Base-by-base conservation (phyloP, 2,329 filamentous ascomycete species). In the Cladosporium oxysporum region DNA sequence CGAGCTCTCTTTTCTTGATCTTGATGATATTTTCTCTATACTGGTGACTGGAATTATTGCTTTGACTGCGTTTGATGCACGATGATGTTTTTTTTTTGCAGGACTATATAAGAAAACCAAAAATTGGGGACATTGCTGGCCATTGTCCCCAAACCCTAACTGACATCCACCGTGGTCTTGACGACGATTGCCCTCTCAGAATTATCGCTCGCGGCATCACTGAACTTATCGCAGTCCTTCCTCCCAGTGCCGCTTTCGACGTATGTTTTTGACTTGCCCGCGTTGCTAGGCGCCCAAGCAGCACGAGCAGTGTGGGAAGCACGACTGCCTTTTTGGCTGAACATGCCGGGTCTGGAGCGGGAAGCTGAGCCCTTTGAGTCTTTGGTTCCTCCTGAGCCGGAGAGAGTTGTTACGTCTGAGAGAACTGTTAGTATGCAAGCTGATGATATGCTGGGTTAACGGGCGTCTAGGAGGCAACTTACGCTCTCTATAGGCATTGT, bases 141-240 rank as follows among this genome's bases (percentile, higher is more conserved):
- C 37, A 41, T 41, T 41, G 37, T 5, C 5, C 37, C 16, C 35
- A 10, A n/a, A 44, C 10, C 18, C 41, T 44, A 44, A 14, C 41
- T 31, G 26, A 63, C 35, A 33, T 63, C 50, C 3, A 62, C 50
- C 14, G 58, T 66, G 35, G 37, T 50, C 58, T 66, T 61, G 23
- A 66, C 58, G 16, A 61, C 58, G 26, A 66, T 61, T 8, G 58
- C 58, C 10, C 58, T 55, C 28, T 61, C 58, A 5, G 59, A 66
- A 5, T 62, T 62, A 52, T 67, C 58, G 50, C 62, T 72, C 35
- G 69, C 71, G n/a, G 65, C 67, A 60, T 72, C 70, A 8, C 41
- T 47, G n/a, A 47, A 47, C 4, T 47, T 47, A 10, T 47, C 41
- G 10, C 41, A 21, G 29, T 71, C 70, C 10, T 62, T 55, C 11